These are phyloP conservation scores for Decorospora gaudefroyi DNA, from an alignment of 2,329 filamentous ascomycete species.

Conservation along the genomic window DNA sequence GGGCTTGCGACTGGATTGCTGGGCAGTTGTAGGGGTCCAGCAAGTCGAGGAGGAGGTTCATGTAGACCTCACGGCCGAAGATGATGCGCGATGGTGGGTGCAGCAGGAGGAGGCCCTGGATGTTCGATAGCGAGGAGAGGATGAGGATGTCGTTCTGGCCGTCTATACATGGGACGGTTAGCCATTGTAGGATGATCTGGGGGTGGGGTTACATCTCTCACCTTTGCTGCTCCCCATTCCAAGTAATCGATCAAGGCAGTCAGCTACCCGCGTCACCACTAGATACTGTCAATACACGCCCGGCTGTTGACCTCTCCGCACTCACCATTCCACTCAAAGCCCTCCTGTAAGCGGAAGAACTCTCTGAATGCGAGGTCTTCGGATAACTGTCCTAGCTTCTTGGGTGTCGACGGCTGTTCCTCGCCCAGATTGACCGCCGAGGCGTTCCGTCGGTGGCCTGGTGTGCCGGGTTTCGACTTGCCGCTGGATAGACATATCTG, in stretches of 20 bases:
- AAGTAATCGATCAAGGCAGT: slow-evolving; percentile 82
- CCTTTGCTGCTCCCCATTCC: slow-evolving; percentile 68
- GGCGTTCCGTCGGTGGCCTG: slow-evolving; percentile 43
- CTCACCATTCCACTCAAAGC: slow-evolving; percentile 91
- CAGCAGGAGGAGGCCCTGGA: slow-evolving; percentile 84
- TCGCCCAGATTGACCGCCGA: slow-evolving; percentile 46
- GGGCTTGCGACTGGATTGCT: slow-evolving; percentile 85
- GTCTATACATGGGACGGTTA: slow-evolving; percentile 50
- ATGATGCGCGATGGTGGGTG: slow-evolving; percentile 87
- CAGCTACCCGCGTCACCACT: slow-evolving; percentile 83
- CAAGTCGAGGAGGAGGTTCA: slow-evolving; percentile 95
- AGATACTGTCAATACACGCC: neutral
- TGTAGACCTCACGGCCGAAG: slow-evolving; percentile 87
- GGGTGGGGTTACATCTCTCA: slow-evolving; percentile 5
- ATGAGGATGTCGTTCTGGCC: slow-evolving; percentile 88
- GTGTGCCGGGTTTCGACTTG: slow-evolving; percentile 40
- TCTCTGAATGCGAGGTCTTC: slow-evolving; percentile 89
- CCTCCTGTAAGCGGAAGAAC: slow-evolving; percentile 95
- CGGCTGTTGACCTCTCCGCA: neutral
- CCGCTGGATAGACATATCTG: slow-evolving; percentile 80
- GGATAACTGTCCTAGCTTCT: slow-evolving; percentile 67
- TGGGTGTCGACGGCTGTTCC: slow-evolving; percentile 39
- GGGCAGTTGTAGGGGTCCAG: slow-evolving; percentile 89
- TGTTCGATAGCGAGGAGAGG: slow-evolving; percentile 81
- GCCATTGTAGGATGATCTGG: neutral